Base-by-base conservation (phyloP, 1,139 yeast genomes). In the Pneumocystis carinii region DNA sequence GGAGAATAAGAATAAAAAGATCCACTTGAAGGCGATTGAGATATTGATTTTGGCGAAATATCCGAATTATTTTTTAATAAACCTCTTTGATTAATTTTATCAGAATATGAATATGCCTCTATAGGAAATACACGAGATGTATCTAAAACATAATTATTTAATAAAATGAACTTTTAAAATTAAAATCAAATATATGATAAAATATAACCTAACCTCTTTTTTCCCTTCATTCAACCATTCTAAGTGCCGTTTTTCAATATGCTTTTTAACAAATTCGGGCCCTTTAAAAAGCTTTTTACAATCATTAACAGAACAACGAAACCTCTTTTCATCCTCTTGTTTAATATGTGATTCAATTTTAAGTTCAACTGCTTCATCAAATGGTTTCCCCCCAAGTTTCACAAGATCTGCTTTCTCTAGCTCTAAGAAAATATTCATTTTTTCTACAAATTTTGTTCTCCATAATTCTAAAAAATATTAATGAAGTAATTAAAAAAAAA, bases 281-380 rank as follows among this genome's bases (percentile, higher is more conserved):
- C 67, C 70, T 61, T 64, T 66, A 62, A 68, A 68, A 14, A 68
- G 64, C 42, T 68, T 68, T 24, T 68, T 65, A 62, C 70, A 68
- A 15, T 62, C 63, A 32, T 60, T 66, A 32, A 68, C 69, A 35
- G 64, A 65, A 61, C 70, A 68, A 24, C 70, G 61, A 39, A 57
- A 68, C 63, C 66, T 65, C 36, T 62, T 60, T 29, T 67, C 69
- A 27, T 67, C 69, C 59, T 68, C 69, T 27, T 60, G 62, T 56
- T 59, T 62, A 42, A 68, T 63, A 19, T 66, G 69, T 8, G 62
- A 59, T 2, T 61, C 35, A 10, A 68, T 64, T 32, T 61, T 65
- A 32, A 42, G 39, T 24, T 66, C 53, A 17, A 65, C 62, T 2
- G 63, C 59, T 37, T 62, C 66, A 32, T 62, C 64, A 5, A 66